Base-by-base conservation (phyloP, 805 yeast species). In the Tetrapisispora taiwanensis region DNA sequence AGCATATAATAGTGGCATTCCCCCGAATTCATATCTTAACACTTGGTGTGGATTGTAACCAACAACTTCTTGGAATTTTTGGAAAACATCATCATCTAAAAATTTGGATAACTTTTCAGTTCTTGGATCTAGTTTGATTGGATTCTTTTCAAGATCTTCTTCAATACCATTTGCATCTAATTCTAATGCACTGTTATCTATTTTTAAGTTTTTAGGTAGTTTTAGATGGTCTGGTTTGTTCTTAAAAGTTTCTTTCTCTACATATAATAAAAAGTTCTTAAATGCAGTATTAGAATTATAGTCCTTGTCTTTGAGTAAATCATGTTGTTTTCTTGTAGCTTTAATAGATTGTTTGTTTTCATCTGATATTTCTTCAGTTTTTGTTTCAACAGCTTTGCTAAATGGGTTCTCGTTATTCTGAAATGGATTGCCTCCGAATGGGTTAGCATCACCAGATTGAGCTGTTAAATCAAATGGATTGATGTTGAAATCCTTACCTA, bases 21-120 rank as follows among this genome's bases (percentile, higher is more conserved):
- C 94, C 27, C 81, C 84, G 26, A 84, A 59, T 36, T 88, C 87
- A 62, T 90, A 89, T 45, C 98, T 74, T 30, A 92, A 68, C 2
- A 92, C 85, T 65, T 92, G 98, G 3, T 73, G 70, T 3, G 97
- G 89, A 56, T 92, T 92, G 56, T 82, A 83, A 12, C 82, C 81
- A 12, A 85, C 82, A 2, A 78, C 69, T 43, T 77, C 81, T 26
- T 85, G 75, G 61, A 92, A 92, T 47, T 79, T 75, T 56, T 84
- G 86, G 63, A 92, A 92, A 7, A 75, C 75, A 45, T 76, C 77
- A 58, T 89, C 96, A 48, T 84, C 84, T 43, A 83, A 63, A 65
- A 79, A 69, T 42, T 70, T 72, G 2, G 78, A 67, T 15, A 79
- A 62, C 36, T 70, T 71, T 46, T 73, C 76, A 0, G 71, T 62